A percentile compares a stretch with the other conserved stretches of the same genome.
phyloP scores from a whole-genome alignment of 2,329 filamentous ascomycete genomes.

The Phyllosticta ampelicida region DNA sequence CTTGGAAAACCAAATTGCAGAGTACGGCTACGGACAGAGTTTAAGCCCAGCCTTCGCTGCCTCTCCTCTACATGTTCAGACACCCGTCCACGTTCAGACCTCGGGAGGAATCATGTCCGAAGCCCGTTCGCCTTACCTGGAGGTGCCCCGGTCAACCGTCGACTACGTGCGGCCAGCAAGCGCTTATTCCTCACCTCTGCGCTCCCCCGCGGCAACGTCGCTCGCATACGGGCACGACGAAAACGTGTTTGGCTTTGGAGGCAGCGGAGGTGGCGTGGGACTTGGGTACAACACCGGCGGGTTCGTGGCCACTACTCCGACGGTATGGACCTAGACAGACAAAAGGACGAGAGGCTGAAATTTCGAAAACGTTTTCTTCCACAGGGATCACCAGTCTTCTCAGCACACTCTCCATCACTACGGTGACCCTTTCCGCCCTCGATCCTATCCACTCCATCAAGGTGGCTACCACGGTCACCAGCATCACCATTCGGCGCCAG shows the following conservation, averaged over 20 bases:
- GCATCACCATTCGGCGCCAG: constrained; percentile 7
- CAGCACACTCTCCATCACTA: constrained; percentile 1
- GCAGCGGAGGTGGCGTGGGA: constrained; percentile 20
- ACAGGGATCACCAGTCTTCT: constrained; percentile 22
- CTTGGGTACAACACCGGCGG: constrained; percentile 30
- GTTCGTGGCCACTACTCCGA: constrained; percentile 30
- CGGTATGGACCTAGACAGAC: constrained; percentile 31
- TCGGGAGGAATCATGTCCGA: constrained; percentile 19
- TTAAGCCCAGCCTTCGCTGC: constrained; percentile 41
- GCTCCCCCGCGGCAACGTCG: constrained; percentile 24
- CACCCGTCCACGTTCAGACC: constrained; percentile 12
- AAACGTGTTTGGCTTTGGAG: constrained; percentile 29
- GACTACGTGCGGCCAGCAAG: constrained; percentile 19
- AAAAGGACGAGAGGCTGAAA: constrained; percentile 24
- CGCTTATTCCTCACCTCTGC: constrained; percentile 27
- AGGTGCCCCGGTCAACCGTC: constrained; percentile 31
- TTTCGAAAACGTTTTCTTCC: constrained; percentile 21
- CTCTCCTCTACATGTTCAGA: constrained; percentile 32
- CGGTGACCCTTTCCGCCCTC: neutral
- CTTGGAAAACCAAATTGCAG: constrained; percentile 29
- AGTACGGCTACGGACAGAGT: constrained; percentile 32
- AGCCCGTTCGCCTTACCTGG: constrained; percentile 33
- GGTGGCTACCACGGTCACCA: constrained; percentile 3
- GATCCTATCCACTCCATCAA: neutral
- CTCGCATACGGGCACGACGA: constrained; percentile 29